Evolutionary conservation across 208 protist genomes (phyloP).

Genomic region (Sergeia podlipaevii): DNA sequence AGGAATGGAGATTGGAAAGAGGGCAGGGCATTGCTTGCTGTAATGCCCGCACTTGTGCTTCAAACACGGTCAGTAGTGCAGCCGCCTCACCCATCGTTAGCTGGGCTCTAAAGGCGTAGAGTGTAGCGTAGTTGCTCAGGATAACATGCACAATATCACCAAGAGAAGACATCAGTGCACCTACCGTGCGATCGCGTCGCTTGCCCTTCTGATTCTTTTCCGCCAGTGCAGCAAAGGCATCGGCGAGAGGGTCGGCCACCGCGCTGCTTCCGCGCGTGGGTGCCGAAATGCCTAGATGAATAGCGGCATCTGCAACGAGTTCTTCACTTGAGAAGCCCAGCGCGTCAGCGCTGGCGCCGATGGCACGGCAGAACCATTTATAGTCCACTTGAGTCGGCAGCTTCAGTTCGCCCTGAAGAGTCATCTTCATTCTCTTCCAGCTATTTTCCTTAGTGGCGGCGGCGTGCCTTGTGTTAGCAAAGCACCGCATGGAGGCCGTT

Average conservation of each 20-base stretch:
- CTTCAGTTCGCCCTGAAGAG: not conserved
- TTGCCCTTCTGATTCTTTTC: not conserved
- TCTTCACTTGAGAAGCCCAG: not conserved
- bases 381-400: not conserved
- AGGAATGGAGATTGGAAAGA: not conserved
- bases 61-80: conserved; percentile 7
- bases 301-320: conserved; percentile 1
- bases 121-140: conserved; percentile 2
- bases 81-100: conserved; percentile 4
- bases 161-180: not conserved
- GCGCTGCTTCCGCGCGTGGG: not conserved
- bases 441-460: not conserved
- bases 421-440: not conserved
- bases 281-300: not conserved
- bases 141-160: conserved; percentile 13
- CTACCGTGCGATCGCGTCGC: not conserved
- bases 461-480: conserved; percentile 5
- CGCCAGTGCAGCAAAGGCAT: not conserved
- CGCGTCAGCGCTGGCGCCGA: conserved; percentile 2
- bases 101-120: too few relatives aligned
- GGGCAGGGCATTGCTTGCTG: not conserved
- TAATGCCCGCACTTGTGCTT: not conserved
- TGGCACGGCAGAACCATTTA: conserved; percentile 8
- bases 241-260: not conserved
- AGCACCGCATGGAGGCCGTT: not conserved